Evolutionary conservation across 2,329 filamentous ascomycete species (phyloP), one percentile per base, ranked within the genome.

Genomic region (Sporothrix pseudoabietina): DNA sequence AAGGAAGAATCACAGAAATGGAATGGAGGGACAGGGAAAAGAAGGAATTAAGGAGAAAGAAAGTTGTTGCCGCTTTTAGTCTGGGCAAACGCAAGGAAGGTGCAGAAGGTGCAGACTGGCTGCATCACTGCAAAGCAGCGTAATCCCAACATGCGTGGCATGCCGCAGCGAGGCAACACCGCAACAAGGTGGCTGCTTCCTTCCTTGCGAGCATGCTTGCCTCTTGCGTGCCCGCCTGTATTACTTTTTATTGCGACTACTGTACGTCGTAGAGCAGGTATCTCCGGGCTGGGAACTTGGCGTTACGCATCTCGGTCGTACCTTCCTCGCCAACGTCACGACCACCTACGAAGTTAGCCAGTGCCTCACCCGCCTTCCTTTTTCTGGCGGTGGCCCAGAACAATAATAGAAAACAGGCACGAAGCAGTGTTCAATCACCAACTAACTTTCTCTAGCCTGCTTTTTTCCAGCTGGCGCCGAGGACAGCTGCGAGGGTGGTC

Each of bases 81-180:
- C 61, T 66, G 61, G 39, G 61, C 61, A 65, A 65, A 47, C 61
- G 44, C 35, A 66, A 35, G 39, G 61, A 47, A 12, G 63, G 41
- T 49, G 65, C 44, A 68, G 41, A 35, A 39, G 59, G 59, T 63
- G 35, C 59, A n/a, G 52, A 30, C 63, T 26, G 59, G 39, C 59
- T 65, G 35, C 59, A 44, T 65, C 59, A 68, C 63, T 68, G 65
- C 65, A 52, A 12, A 35, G 44, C 65, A 68, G 35, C 47, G 65
- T 22, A 49, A 68, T 68, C 41, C n/a, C 39, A 47, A 30, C n/a
- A 66, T 66, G 61, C 61, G 47, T 65, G 59, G 61, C 39, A 41
- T 41, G 59, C 59, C 39, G 61, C 61, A 30, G 61, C 39, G 61
- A 65, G 61, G 65, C 65, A 68, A 68, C 52, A 22, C 16, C 47